Conservation (phyloP, 1,284 basidiomycete species). For the Ustanciosporium gigantosporum region DNA sequence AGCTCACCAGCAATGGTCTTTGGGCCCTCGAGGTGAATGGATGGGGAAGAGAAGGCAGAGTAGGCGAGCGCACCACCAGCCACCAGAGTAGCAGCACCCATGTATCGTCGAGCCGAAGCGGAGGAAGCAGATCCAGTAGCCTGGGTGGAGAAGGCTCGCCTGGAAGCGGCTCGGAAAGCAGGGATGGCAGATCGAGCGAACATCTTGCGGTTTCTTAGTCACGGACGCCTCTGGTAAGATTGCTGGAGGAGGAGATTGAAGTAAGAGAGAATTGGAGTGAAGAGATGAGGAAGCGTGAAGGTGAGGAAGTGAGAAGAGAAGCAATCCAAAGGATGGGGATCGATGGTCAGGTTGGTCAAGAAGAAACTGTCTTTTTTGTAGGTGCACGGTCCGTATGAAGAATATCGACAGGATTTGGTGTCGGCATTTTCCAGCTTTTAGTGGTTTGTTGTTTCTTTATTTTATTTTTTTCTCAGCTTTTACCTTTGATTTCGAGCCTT, state of each 20-base stretch:
- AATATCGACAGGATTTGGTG: too few species aligned
- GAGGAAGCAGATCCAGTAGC: conserved; percentile 15
- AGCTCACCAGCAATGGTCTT: conserved; percentile 64
- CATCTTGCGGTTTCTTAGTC: conserved; percentile 16
- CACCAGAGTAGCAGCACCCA: conserved; percentile 35
- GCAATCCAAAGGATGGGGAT: too few species aligned
- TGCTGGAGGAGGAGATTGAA: neutral
- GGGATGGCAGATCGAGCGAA: conserved; percentile 38
- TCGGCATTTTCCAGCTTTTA: too few species aligned
- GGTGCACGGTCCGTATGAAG: too few species aligned
- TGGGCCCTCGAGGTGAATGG: conserved; percentile 60
- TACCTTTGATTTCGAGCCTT: too few species aligned
- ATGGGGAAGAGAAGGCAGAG: conserved; percentile 24
- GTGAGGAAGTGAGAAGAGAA: too few species aligned
- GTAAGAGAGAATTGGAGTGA: conserved; percentile 2
- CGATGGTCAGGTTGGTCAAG: too few species aligned
- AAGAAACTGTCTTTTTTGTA: too few species aligned
- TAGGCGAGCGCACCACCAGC: conserved; percentile 38
- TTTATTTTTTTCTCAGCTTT: too few species aligned
- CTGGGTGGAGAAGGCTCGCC: conserved; percentile 42
- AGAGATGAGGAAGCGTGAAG: neutral
- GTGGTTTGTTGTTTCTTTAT: too few species aligned
- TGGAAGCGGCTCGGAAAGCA: conserved; percentile 31
- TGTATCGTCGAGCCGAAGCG: conserved; percentile 27
- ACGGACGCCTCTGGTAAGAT: too few species aligned